Percentiles rank a stretch among this genome's conserved stretches.
Conservation (phyloP, 2,329 filamentous ascomycete species). For the Aspergillus hortae region DNA sequence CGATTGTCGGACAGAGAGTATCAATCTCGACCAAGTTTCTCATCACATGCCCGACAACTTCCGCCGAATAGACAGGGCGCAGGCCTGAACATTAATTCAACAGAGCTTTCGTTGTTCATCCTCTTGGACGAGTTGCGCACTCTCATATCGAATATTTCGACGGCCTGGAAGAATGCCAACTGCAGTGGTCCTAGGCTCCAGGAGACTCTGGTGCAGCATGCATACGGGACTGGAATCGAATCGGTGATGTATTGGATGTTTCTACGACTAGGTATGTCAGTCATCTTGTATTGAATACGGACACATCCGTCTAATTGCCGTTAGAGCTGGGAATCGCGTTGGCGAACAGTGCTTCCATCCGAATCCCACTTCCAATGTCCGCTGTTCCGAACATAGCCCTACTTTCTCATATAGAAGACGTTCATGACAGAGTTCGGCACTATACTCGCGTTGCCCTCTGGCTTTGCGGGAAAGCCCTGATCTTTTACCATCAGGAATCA, state of each 20-base stretch:
- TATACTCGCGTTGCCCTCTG: conserved; percentile 23
- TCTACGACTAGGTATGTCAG: conserved; percentile 23
- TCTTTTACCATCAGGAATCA: conserved; percentile 15
- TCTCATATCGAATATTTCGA: conserved; percentile 14
- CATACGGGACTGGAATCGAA: conserved; percentile 15
- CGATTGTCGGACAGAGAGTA: not conserved
- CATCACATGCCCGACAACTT: not conserved
- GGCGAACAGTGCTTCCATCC: conserved; percentile 18
- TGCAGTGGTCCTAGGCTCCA: conserved; percentile 6
- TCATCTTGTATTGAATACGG: not conserved
- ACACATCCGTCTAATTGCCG: not conserved
- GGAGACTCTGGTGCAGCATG: conserved; percentile 12
- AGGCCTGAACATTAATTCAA: conserved; percentile 6
- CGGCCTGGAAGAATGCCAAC: conserved; percentile 12
- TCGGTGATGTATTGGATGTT: conserved; percentile 28
- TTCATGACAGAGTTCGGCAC: conserved; percentile 16
- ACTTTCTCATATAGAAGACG: conserved; percentile 11
- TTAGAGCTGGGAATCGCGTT: conserved; percentile 23
- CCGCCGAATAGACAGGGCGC: not conserved
- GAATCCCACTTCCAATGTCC: conserved; percentile 14
- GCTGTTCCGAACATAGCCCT: conserved; percentile 10
- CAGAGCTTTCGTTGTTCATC: conserved; percentile 10
- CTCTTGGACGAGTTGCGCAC: conserved; percentile 12
- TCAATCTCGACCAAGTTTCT: not conserved
- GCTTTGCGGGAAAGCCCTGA: conserved; percentile 23